Evolutionary conservation across 2,329 filamentous ascomycete species (phyloP).

Genomic region (Teratosphaeria epicoccoides): DNA sequence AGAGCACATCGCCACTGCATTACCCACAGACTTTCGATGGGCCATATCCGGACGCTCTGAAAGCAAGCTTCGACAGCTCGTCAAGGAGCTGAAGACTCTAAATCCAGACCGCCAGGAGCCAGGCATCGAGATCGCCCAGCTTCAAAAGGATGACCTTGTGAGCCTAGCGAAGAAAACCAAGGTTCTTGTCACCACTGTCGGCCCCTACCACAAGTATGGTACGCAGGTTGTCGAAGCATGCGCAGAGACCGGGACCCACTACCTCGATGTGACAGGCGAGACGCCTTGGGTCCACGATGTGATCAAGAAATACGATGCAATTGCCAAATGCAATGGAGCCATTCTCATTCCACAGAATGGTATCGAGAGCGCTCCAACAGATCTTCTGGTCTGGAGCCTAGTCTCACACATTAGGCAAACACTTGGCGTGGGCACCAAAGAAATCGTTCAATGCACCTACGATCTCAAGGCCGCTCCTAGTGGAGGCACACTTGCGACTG

Average conservation of each 20-base stretch:
- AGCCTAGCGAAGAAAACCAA: slow-evolving; percentile 45
- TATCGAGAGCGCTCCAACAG: slow-evolving; percentile 51
- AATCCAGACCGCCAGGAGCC: slow-evolving; percentile 62
- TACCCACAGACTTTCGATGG: slow-evolving; percentile 75
- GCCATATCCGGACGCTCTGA: slow-evolving; percentile 75
- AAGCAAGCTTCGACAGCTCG: slow-evolving; percentile 60
- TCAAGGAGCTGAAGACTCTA: slow-evolving; percentile 53
- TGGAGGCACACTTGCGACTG: slow-evolving; percentile 54
- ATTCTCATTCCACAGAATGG: slow-evolving; percentile 53
- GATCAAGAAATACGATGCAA: slow-evolving; percentile 49
- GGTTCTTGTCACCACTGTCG: slow-evolving; percentile 51
- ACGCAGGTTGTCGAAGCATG: slow-evolving; percentile 55
- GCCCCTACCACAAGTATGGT: slow-evolving; percentile 55
- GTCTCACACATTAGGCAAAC: slow-evolving; percentile 44
- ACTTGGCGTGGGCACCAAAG: slow-evolving; percentile 39
- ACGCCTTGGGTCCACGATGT: slow-evolving; percentile 54
- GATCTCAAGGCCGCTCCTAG: slow-evolving; percentile 44
- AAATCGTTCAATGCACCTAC: slow-evolving; percentile 44
- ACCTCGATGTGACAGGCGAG: slow-evolving; percentile 57
- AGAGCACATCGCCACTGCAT: slow-evolving; percentile 59
- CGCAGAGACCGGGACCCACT: slow-evolving; percentile 54
- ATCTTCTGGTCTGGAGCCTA: slow-evolving; percentile 43
- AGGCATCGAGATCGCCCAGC: slow-evolving; percentile 44
- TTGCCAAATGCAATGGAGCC: slow-evolving; percentile 48
- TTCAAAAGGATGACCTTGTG: slow-evolving; percentile 41